Conservation (phyloP, 202 grass and related monocot genomes). For the Saccharum hybrid region DNA sequence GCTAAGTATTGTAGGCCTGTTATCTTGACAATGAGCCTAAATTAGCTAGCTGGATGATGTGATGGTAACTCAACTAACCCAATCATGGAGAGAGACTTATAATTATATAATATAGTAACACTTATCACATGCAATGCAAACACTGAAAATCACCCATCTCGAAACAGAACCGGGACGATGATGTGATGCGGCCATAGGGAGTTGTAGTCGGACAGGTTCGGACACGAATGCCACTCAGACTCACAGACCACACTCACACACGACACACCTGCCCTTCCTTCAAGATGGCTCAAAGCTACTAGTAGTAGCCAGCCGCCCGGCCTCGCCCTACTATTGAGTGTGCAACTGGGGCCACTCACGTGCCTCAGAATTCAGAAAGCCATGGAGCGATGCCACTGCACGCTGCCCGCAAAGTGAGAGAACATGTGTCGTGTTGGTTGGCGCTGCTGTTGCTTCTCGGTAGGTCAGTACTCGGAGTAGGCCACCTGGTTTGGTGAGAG, state of each 20-base stretch:
- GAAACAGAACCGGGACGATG: background rate
- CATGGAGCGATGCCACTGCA: background rate
- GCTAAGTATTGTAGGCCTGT: too few relatives aligned
- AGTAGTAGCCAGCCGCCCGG: too few relatives aligned
- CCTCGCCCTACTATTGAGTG: too few relatives aligned
- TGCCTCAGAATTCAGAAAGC: slow-evolving; percentile 1
- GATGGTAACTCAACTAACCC: slow-evolving; percentile 6
- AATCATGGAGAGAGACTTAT: background rate
- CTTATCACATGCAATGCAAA: background rate
- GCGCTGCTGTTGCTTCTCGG: slow-evolving; percentile 31
- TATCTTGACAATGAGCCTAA: too few relatives aligned
- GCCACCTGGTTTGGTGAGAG: too few relatives aligned
- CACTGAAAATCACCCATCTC: background rate
- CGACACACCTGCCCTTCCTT: background rate
- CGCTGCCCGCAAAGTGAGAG: too few relatives aligned
- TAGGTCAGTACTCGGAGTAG: background rate
- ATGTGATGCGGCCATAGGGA: background rate
- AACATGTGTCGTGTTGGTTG: slow-evolving; percentile 20
- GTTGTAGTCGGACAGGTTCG: slow-evolving; percentile 14
- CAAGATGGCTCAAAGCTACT: background rate
- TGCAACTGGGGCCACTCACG: background rate
- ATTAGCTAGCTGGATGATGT: slow-evolving; percentile 12
- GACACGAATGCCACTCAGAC: background rate
- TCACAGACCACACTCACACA: background rate
- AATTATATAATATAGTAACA: too few relatives aligned